Percentiles rank a stretch among this genome's conserved stretches.
phyloP scores from a whole-genome alignment of 2,329 filamentous ascomycete genomes.

The Verticillium dahliae region DNA sequence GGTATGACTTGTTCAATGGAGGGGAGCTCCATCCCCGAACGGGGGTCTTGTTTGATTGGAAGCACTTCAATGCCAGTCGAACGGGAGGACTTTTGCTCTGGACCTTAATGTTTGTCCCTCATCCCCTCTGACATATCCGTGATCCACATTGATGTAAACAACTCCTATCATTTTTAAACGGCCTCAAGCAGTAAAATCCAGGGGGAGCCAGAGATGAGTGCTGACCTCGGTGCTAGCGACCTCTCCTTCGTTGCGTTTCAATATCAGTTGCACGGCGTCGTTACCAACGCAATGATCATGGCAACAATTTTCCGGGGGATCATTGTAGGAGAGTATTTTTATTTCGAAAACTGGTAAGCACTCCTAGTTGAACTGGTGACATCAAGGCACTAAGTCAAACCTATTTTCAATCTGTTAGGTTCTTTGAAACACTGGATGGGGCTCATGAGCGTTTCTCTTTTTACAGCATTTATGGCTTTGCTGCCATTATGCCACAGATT shows the following conservation, averaged over 20 bases:
- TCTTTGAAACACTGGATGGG: constrained; percentile 4
- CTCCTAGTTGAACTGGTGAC: not conserved
- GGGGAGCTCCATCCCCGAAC: constrained; percentile 4
- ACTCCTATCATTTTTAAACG: not conserved
- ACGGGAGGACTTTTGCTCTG: not conserved
- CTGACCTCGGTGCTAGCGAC: not conserved
- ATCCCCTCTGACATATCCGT: not conserved
- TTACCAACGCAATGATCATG: not conserved
- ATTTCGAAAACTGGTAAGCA: not conserved
- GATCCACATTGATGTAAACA: not conserved
- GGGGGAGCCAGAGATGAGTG: too few relatives aligned
- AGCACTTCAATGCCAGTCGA: constrained; percentile 2
- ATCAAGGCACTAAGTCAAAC: too few relatives aligned
- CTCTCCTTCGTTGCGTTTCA: not conserved
- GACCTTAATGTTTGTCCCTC: not conserved
- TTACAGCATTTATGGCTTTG: constrained; percentile 6
- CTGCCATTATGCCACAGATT: constrained; percentile 3
- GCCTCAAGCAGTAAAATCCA: too few relatives aligned
- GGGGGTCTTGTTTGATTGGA: constrained; percentile 5
- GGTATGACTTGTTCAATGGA: constrained; percentile 4
- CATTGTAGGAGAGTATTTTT: not conserved
- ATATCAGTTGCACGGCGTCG: not conserved
- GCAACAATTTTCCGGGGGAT: not conserved
- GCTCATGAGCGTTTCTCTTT: constrained; percentile 4
- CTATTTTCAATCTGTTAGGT: not conserved